Evolutionary conservation across 208 protist genomes (phyloP).

Genomic region (Wallacemonas sp.): DNA sequence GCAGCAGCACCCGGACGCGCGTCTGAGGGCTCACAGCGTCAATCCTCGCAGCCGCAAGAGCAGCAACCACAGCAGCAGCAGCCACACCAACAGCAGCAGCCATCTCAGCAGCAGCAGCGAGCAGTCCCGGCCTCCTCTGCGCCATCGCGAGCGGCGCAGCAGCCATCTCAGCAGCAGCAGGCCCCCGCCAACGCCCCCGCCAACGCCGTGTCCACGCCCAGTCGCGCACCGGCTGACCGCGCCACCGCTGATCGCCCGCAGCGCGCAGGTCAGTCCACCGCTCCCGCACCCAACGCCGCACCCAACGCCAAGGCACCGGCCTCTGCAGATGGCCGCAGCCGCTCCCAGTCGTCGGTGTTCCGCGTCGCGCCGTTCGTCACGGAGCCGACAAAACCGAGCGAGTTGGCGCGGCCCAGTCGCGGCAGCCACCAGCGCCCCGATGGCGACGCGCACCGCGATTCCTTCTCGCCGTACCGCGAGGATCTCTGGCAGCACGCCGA

Average conservation of each 20-base stretch:
- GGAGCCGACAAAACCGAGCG: constrained; percentile 24
- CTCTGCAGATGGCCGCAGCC: neutral
- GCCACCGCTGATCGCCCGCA: neutral
- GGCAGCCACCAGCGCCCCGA: constrained; percentile 14
- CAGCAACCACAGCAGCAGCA: neutral
- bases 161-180: neutral
- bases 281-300: neutral
- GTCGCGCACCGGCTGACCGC: neutral
- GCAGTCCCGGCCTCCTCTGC: too few species aligned
- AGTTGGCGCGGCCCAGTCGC: constrained; percentile 1
- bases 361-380: constrained; percentile 1
- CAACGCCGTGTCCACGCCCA: too few species aligned
- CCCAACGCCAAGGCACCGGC: neutral
- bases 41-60: neutral
- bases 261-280: neutral
- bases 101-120: neutral
- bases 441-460: constrained; percentile 26
- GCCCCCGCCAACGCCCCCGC: neutral
- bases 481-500: constrained; percentile 55
- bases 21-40: too few species aligned
- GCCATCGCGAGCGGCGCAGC: too few species aligned
- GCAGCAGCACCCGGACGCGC: neutral
- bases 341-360: constrained; percentile 10
- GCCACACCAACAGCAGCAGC: neutral
- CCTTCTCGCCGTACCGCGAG: constrained; percentile 36